phyloP scores from a whole-genome alignment of 2,329 filamentous ascomycete species.

The Colletotrichum eremochloae region DNA sequence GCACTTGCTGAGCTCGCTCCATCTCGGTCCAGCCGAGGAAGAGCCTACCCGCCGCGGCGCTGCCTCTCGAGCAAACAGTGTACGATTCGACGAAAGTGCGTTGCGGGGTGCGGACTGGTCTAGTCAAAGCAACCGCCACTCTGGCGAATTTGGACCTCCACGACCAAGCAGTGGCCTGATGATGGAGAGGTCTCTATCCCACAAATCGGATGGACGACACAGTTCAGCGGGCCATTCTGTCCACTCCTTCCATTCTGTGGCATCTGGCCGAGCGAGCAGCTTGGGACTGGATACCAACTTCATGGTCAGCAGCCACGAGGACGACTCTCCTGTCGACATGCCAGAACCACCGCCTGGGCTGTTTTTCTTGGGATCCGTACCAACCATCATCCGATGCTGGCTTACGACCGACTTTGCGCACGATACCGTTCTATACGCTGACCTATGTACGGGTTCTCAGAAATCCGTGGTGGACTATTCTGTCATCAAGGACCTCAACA shows the following conservation, averaged over 20 bases:
- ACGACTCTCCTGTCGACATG: conserved; percentile 78
- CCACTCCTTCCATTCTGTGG: conserved; percentile 75
- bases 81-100: conserved; percentile 96
- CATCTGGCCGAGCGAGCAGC: conserved; percentile 87
- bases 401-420: conserved; percentile 91
- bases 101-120: conserved; percentile 89
- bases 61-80: conserved; percentile 93
- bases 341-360: conserved; percentile 85
- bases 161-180: conserved; percentile 86
- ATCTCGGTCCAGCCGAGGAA: conserved; percentile 85
- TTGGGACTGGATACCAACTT: conserved; percentile 84
- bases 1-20: conserved; percentile 83
- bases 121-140: conserved; percentile 81
- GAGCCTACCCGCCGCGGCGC: conserved; percentile 87
- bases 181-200: conserved; percentile 91
- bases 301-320: conserved; percentile 69
- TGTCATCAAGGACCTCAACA: conserved; percentile 80
- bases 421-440: conserved; percentile 88
- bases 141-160: conserved; percentile 82
- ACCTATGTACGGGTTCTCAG: conserved; percentile 91
- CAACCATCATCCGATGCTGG: conserved; percentile 96
- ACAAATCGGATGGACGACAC: conserved; percentile 95
- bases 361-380: conserved; percentile 88
- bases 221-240: conserved; percentile 85
- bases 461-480: conserved; percentile 84